These are phyloP conservation scores for Francoa sonchifolia DNA, from an alignment of 441 rosid species.

Conservation along the genomic window DNA sequence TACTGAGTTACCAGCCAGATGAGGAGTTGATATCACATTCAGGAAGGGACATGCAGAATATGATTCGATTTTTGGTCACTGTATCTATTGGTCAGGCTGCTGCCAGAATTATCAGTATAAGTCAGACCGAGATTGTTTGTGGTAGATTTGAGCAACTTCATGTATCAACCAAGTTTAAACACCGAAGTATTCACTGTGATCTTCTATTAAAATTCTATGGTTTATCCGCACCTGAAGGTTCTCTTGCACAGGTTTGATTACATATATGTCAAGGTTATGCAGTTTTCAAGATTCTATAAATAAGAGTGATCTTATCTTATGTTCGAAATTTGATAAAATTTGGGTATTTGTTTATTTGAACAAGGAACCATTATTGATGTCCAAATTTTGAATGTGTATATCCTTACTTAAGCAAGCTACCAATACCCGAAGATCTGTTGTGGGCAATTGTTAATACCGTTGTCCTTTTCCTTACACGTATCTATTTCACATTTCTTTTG, in stretches of 20 bases:
- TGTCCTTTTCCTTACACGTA: not conserved
- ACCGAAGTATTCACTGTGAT: constrained; percentile 66
- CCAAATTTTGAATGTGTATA: too few relatives aligned
- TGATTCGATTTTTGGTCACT: constrained; percentile 64
- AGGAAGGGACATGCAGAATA: constrained; percentile 78
- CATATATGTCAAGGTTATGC: constrained; percentile 3
- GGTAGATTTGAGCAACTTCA: constrained; percentile 91
- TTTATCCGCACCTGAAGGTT: constrained; percentile 94
- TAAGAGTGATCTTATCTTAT: not conserved
- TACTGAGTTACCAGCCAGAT: constrained; percentile 81
- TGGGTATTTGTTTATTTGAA: not conserved
- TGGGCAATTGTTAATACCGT: too few relatives aligned
- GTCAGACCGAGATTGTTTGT: constrained; percentile 70
- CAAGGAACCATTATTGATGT: too few relatives aligned
- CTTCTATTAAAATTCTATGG: constrained; percentile 80
- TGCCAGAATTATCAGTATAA: constrained; percentile 61
- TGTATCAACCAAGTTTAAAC: constrained; percentile 65
- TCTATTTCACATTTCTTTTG: not conserved
- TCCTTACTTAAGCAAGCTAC: too few relatives aligned
- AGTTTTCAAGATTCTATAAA: too few relatives aligned
- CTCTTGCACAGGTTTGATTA: constrained; percentile 87
- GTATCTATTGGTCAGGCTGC: constrained; percentile 82
- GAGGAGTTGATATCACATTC: constrained; percentile 49
- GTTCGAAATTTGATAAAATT: not conserved
- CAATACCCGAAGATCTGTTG: too few relatives aligned